Conservation (phyloP, 176 grass and related monocot genomes). For the Triticum turgidum region DNA sequence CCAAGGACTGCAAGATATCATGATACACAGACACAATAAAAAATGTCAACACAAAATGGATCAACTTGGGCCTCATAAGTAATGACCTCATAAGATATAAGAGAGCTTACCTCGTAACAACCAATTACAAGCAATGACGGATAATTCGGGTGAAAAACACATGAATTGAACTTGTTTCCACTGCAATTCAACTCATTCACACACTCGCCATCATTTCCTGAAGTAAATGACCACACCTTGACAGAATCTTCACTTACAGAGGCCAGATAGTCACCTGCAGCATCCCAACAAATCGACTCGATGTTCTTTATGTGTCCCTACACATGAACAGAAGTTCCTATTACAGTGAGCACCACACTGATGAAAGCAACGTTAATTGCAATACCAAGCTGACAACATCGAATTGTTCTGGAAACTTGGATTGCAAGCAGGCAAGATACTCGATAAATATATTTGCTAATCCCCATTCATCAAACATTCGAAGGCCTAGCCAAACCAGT, state of each 20-base stretch:
- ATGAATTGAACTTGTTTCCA: constrained; percentile 89
- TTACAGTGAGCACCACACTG: constrained; percentile 9
- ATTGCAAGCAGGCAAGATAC: too few relatives aligned
- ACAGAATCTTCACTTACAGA: constrained; percentile 94
- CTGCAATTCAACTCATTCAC: constrained; percentile 74
- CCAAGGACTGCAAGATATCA: constrained; percentile 67
- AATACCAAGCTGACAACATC: not conserved
- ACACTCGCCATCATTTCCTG: constrained; percentile 73
- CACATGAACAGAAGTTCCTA: constrained; percentile 7
- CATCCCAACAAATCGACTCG: constrained; percentile 83
- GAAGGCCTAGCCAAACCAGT: too few relatives aligned
- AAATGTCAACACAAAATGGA: not conserved
- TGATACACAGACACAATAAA: not conserved
- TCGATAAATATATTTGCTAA: too few relatives aligned
- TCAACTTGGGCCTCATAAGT: not conserved
- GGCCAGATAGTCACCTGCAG: constrained; percentile 72
- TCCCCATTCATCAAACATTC: too few relatives aligned
- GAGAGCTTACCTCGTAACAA: constrained; percentile 77
- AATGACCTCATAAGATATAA: not conserved
- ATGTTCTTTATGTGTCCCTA: constrained; percentile 84
- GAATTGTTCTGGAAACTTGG: constrained; percentile 13
- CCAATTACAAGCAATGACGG: constrained; percentile 78
- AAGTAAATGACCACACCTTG: constrained; percentile 73
- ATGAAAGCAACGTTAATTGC: constrained; percentile 1
- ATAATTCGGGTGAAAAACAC: constrained; percentile 82